phyloP scores from a whole-genome alignment of 768 basidiomycete genomes.

The Ramaria rubella region DNA sequence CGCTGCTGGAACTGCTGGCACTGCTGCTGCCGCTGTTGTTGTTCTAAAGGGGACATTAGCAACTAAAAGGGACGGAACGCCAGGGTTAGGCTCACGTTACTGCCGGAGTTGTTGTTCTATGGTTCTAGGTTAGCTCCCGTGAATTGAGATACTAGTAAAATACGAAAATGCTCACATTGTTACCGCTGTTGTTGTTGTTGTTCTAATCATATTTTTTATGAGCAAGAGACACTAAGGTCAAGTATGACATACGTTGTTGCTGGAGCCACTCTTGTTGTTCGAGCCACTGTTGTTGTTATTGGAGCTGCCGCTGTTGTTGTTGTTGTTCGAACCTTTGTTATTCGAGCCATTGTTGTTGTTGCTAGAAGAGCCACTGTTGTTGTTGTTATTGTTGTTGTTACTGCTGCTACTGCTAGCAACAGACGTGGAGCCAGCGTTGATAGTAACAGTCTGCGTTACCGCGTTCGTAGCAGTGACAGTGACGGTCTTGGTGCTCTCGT shows the following conservation, averaged over 20 bases:
- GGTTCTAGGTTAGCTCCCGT: no score
- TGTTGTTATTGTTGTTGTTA: constrained; percentile 2
- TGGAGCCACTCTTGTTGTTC: background rate
- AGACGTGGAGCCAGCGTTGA: background rate
- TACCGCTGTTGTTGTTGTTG: background rate
- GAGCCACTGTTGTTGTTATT: background rate
- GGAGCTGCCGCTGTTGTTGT: background rate
- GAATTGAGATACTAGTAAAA: no score
- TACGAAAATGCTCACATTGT: no score
- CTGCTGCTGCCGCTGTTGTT: background rate
- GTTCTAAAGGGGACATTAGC: no score
- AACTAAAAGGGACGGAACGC: no score
- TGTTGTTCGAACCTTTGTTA: background rate
- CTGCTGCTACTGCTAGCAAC: background rate
- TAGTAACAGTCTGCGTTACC: background rate
- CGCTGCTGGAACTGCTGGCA: background rate
- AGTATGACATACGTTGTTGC: no score
- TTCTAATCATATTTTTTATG: background rate
- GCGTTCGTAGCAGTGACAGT: background rate
- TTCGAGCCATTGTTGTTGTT: no score
- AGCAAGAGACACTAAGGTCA: no score
- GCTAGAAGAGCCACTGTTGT: background rate
- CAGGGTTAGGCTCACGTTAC: no score
- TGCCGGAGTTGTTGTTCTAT: background rate
- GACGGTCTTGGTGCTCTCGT: background rate